phyloP scores from a whole-genome alignment of 2,329 filamentous ascomycete genomes.

The Hirsutella minnesotensis region DNA sequence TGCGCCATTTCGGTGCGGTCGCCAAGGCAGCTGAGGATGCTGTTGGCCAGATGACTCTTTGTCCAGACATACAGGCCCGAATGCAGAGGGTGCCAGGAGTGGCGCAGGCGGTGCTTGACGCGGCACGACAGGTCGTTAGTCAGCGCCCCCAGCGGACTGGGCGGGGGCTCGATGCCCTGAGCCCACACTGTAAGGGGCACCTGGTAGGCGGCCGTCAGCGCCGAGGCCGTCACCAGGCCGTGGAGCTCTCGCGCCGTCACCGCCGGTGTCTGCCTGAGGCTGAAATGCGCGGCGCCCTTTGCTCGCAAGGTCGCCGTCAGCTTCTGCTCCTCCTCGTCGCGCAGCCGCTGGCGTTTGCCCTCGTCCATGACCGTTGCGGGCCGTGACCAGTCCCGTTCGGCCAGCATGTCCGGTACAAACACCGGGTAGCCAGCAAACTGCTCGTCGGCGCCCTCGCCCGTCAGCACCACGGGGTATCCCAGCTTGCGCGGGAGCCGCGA shows the following conservation, averaged over 20 bases:
- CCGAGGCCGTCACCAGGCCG: background rate
- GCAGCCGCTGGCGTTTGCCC: background rate
- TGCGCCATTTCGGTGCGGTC: conserved; percentile 25
- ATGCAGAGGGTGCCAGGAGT: conserved; percentile 4
- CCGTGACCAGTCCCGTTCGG: conserved; percentile 31
- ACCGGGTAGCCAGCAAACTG: conserved; percentile 39
- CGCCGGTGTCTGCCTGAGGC: background rate
- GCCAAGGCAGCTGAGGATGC: conserved; percentile 17
- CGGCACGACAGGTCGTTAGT: background rate
- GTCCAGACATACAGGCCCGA: conserved; percentile 4
- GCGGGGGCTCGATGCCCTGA: background rate
- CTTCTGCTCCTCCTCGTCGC: background rate
- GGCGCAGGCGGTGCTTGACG: background rate
- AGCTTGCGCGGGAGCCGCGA: conserved; percentile 29
- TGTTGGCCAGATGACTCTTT: conserved; percentile 11
- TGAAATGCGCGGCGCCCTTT: background rate
- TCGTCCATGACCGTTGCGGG: conserved; percentile 11
- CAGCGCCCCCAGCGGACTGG: background rate
- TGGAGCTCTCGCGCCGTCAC: background rate
- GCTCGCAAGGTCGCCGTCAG: background rate
- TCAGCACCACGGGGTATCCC: conserved; percentile 42
- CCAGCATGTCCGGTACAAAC: conserved; percentile 33
- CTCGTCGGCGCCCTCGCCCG: conserved; percentile 40
- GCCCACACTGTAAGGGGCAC: background rate
- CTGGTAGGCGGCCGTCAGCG: background rate